Evolutionary conservation across 331 rosid species (phyloP).

Genomic region (Dryas integrifolia): DNA sequence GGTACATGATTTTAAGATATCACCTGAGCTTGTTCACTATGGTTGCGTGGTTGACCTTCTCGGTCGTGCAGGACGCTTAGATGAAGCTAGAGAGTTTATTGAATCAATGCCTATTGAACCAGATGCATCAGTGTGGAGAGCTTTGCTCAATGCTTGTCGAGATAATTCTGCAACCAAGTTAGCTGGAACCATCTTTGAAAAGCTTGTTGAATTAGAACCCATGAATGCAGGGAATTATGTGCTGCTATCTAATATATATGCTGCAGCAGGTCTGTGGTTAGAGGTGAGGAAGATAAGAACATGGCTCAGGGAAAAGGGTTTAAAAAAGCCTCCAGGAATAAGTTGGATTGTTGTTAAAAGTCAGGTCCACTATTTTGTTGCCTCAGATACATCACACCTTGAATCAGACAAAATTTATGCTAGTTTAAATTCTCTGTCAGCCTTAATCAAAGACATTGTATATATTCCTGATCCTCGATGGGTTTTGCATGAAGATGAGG

Average conservation of each 20-base stretch:
- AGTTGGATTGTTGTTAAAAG: slow-evolving; percentile 47
- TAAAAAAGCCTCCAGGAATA: slow-evolving; percentile 38
- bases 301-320: slow-evolving; percentile 38
- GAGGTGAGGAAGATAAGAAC: slow-evolving; percentile 36
- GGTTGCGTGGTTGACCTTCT: slow-evolving; percentile 53
- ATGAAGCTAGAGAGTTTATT: slow-evolving; percentile 41
- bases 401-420: slow-evolving; percentile 38
- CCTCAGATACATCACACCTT: slow-evolving; percentile 36
- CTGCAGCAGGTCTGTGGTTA: slow-evolving; percentile 41
- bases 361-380: slow-evolving; percentile 36
- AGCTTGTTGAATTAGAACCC: slow-evolving; percentile 47
- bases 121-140: slow-evolving; percentile 52
- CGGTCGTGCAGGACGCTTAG: slow-evolving; percentile 42
- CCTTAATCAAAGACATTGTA: slow-evolving; percentile 35
- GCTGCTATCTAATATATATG: slow-evolving; percentile 47
- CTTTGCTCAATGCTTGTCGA: slow-evolving; percentile 50
- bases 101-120: slow-evolving; percentile 37
- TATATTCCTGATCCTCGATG: slow-evolving; percentile 22
- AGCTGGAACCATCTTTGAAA: slow-evolving; percentile 35
- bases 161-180: slow-evolving; percentile 21
- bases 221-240: slow-evolving; percentile 43
- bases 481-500: slow-evolving; percentile 26
- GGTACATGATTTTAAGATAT: slow-evolving; percentile 37
- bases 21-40: slow-evolving; percentile 46
- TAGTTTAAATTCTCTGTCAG: slow-evolving; percentile 34